These are phyloP conservation scores for Microthlaspi erraticum DNA, from an alignment of 345 rosid genomes.

Conservation along the genomic window DNA sequence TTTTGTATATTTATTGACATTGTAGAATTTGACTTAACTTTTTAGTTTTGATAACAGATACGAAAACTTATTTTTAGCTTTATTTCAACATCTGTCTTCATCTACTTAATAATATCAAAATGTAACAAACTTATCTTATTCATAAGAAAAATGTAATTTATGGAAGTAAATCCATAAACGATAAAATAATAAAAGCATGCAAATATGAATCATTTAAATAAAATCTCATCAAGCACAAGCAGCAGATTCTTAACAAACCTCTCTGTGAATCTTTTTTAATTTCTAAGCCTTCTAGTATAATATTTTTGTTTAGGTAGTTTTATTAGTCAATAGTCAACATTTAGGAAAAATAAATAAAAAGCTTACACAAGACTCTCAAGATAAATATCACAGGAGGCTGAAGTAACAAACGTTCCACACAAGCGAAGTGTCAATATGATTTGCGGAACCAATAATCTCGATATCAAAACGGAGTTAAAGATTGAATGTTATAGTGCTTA, in stretches of 20 bases:
- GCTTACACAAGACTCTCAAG: background rate
- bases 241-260: background rate
- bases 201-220: background rate
- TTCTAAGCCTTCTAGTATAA: too few species aligned
- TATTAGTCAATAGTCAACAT: background rate
- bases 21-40: background rate
- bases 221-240: background rate
- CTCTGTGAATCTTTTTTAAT: background rate
- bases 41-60: too few species aligned
- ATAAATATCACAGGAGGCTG: background rate
- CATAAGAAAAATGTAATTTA: background rate
- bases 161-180: background rate
- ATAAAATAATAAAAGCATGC: conserved; percentile 4
- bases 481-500: background rate
- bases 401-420: background rate
- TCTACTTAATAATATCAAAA: too few species aligned
- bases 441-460: background rate
- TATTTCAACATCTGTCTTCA: too few species aligned
- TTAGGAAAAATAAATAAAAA: too few species aligned
- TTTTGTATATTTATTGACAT: background rate
- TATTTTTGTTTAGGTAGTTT: background rate
- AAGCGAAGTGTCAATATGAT: conserved; percentile 3
- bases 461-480: background rate
- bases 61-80: too few species aligned
- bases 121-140: background rate